Base-by-base conservation (phyloP, 306 rosid genomes). In the Adenanthera pavonina region DNA sequence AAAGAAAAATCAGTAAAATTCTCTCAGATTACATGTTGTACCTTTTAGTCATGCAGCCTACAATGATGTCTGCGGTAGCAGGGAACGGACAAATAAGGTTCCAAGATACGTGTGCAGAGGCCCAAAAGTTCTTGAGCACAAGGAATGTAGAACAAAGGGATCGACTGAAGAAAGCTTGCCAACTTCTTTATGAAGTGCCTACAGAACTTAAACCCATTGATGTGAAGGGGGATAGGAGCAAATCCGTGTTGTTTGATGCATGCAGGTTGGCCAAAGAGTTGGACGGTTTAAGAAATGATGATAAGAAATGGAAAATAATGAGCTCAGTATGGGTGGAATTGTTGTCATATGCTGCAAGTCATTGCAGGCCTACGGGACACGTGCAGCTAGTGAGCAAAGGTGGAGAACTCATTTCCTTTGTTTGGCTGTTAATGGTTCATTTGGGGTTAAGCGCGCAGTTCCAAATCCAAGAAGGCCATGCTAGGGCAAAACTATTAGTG, bases 391-490 rank as follows among this genome's bases (percentile, higher is more conserved):
- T 86, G 2, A 59, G 83, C 10, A 86, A 71, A 76, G 89, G 84
- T 57, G 89, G 89, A 33, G 83, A 86, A 43, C 79, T 85, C n/a
- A 36, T 86, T 8, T 76, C 87, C 0, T 5, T 86, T 41, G 81
- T 86, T 66, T 86, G 87, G 89, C 49, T 86, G 0, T 17, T 83
- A 6, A 80, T 80, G 85, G 72, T 82, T 65, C 89, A 83, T 65
- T 72, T 86, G 25, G 85, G 89, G 0, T 53, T 86, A 51, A 83
- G 83, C 16, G 62, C 43, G 34, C 89, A 86, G 46, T 83, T 86
- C 8, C 89, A 83, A 38, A 83, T 86, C 51, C 30, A 25, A 25
- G 30, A 25, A 25, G 30, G 30, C 30, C 30, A 25, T 25, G 30
- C 30, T 25, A 25, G 30, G 30, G 30, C 30, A 25, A 25, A 25